Conservation (phyloP, 805 yeast genomes). For the Cyberlindnera mycetangii region DNA sequence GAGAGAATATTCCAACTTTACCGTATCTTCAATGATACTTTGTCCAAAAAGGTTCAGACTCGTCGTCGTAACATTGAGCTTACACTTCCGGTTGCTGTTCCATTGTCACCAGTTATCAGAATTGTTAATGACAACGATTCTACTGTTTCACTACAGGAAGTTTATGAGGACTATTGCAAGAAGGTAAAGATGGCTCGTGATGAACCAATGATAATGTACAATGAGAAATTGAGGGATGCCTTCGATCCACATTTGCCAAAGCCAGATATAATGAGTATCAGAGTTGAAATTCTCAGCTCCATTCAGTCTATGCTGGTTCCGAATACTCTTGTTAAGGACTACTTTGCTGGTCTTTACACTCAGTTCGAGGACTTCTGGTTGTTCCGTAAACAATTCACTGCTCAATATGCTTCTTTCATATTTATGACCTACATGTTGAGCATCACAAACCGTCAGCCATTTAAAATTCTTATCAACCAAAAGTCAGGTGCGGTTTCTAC, state of each 20-base stretch:
- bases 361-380: slow-evolving; percentile 95
- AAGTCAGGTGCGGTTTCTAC: slow-evolving; percentile 90
- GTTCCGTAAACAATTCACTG: slow-evolving; percentile 90
- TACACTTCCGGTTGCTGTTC: slow-evolving; percentile 88
- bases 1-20: slow-evolving; percentile 91
- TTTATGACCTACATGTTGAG: slow-evolving; percentile 94
- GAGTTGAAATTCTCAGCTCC: slow-evolving; percentile 87
- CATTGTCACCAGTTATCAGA: slow-evolving; percentile 91
- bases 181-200: slow-evolving; percentile 73
- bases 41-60: slow-evolving; percentile 80
- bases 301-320: slow-evolving; percentile 89
- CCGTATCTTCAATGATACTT: slow-evolving; percentile 79
- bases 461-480: slow-evolving; percentile 79
- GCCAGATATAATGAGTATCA: slow-evolving; percentile 84
- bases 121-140: slow-evolving; percentile 81
- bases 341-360: slow-evolving; percentile 66
- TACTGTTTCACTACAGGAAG: slow-evolving; percentile 68
- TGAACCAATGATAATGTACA: slow-evolving; percentile 83
- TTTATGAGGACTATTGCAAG: slow-evolving; percentile 86
- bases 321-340: slow-evolving; percentile 72
- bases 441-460: slow-evolving; percentile 89
- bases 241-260: slow-evolving; percentile 91
- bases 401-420: slow-evolving; percentile 90
- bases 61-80: slow-evolving; percentile 82
- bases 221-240: slow-evolving; percentile 85